Evolutionary conservation across 148 eudicot genomes (phyloP).

Genomic region (Rhododendron ovatum): DNA sequence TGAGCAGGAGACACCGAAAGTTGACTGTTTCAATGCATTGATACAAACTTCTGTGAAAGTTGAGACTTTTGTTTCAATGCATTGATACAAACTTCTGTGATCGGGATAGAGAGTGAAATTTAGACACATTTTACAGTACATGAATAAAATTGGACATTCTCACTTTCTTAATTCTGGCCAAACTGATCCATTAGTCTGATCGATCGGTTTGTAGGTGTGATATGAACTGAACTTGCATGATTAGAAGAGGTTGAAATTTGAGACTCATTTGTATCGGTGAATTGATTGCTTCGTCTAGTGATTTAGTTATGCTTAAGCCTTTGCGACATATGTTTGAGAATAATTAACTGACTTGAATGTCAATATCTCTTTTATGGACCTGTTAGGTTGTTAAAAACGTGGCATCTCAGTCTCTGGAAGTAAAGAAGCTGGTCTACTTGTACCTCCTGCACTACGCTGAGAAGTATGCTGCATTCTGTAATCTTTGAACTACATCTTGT

Average conservation of each 20-base stretch:
- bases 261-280: not conserved
- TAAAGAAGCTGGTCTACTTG: conserved; percentile 97
- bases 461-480: conserved; percentile 52
- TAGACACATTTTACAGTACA: not conserved
- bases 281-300: not conserved
- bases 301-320: not conserved
- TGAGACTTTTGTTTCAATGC: not conserved
- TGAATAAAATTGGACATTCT: not conserved
- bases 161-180: not conserved
- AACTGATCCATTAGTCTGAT: not conserved
- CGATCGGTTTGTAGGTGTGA: not conserved
- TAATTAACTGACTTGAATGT: conserved; percentile 13
- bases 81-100: not conserved
- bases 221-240: not conserved
- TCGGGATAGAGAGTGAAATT: not conserved
- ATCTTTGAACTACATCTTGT: not conserved
- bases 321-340: not conserved
- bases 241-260: not conserved
- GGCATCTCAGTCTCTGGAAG: conserved; percentile 89
- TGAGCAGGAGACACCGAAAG: not conserved
- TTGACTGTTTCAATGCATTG: not conserved
- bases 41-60: not conserved
- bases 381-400: conserved; percentile 94
- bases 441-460: conserved; percentile 96
- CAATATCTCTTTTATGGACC: conserved; percentile 13